Conservation (phyloP, 495 filamentous ascomycete genomes). For the Podospora pseudopauciseta region DNA sequence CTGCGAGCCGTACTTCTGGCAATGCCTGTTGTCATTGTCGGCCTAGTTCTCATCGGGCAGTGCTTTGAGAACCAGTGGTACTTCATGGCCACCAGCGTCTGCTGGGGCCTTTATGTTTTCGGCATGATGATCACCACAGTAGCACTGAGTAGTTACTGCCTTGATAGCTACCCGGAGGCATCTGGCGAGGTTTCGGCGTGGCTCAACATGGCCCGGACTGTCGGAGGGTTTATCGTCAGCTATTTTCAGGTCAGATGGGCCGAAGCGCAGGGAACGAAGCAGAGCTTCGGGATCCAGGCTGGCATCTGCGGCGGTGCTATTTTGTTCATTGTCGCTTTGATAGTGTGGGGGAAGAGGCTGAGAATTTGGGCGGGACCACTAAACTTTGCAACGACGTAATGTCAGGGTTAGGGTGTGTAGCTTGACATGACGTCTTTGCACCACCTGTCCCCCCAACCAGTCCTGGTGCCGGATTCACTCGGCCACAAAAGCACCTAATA, state of each 20-base stretch:
- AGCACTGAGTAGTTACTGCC: slow-evolving; percentile 56
- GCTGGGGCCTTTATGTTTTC: slow-evolving; percentile 54
- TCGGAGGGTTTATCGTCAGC: slow-evolving; percentile 49
- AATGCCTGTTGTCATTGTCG: slow-evolving; percentile 49
- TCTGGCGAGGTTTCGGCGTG: slow-evolving; percentile 55
- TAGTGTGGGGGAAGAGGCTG: slow-evolving; percentile 44
- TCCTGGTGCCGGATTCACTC: too few species aligned
- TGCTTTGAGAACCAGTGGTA: slow-evolving; percentile 51
- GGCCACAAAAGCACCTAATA: too few species aligned
- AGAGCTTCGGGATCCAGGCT: slow-evolving; percentile 50
- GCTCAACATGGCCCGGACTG: slow-evolving; percentile 47
- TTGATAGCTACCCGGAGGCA: slow-evolving; percentile 57
- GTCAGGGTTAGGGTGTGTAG: neutral
- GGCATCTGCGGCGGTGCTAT: slow-evolving; percentile 42
- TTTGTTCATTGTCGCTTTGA: slow-evolving; percentile 40
- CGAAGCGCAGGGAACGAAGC: slow-evolving; percentile 33
- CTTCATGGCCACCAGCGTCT: slow-evolving; percentile 54
- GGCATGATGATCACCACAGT: slow-evolving; percentile 65
- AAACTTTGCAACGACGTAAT: slow-evolving; percentile 24
- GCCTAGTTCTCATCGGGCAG: slow-evolving; percentile 55
- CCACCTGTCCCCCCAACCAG: too few species aligned
- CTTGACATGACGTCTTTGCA: too few species aligned
- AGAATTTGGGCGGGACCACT: slow-evolving; percentile 32
- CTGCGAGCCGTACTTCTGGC: slow-evolving; percentile 50
- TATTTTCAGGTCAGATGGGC: slow-evolving; percentile 49